A percentile compares a stretch with the other conserved stretches of the same genome.
Conservation (phyloP, 1,139 yeast species). For the Geotrichum carabidarum region DNA sequence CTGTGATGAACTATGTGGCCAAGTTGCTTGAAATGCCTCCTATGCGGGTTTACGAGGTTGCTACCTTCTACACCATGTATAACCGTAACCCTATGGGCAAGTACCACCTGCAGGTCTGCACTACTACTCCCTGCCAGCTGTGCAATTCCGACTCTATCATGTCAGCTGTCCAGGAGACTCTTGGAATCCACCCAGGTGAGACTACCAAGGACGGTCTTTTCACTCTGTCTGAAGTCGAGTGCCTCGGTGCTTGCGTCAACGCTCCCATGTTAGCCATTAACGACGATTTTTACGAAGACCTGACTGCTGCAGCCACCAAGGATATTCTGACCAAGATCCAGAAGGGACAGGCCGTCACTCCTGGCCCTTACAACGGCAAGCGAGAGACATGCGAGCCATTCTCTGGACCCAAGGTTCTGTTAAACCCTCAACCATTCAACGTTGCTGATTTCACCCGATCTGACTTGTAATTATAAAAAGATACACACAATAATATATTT, state of each 20-base stretch:
- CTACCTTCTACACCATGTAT: conserved; percentile 90
- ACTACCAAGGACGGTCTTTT: conserved; percentile 72
- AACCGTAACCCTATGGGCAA: conserved; percentile 85
- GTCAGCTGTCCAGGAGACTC: conserved; percentile 59
- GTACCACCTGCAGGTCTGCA: conserved; percentile 78
- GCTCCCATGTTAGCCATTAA: conserved; percentile 85
- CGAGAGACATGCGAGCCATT: conserved; percentile 74
- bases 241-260: conserved; percentile 89
- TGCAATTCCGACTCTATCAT: conserved; percentile 77
- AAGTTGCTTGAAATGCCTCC: conserved; percentile 84
- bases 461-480: conserved; percentile 29
- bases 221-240: conserved; percentile 84
- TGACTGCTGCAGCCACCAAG: conserved; percentile 63
- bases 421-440: conserved; percentile 59
- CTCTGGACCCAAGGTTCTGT: conserved; percentile 63
- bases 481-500: background rate
- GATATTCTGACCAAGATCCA: conserved; percentile 59
- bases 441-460: conserved; percentile 53
- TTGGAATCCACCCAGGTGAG: conserved; percentile 70
- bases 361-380: conserved; percentile 63
- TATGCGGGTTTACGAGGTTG: conserved; percentile 92
- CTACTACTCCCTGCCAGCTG: conserved; percentile 86
- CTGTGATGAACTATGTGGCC: conserved; percentile 92
- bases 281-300: conserved; percentile 80
- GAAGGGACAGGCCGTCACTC: conserved; percentile 54